These are phyloP conservation scores for Fagopyrum homotropicum DNA, from an alignment of 148 eudicot species.

Conservation along the genomic window DNA sequence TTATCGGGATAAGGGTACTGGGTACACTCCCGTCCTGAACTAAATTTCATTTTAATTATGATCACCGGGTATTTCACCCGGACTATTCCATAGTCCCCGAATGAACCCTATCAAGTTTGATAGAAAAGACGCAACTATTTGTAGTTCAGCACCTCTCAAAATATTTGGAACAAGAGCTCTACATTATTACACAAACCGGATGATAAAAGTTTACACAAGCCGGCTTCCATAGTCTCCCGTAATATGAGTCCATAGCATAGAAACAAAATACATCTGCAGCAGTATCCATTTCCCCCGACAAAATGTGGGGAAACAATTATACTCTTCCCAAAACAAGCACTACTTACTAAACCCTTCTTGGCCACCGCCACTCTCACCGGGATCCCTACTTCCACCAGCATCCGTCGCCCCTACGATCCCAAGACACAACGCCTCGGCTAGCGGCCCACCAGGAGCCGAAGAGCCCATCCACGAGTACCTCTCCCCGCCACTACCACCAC, in stretches of 20 bases:
- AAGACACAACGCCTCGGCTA: conserved; percentile 77
- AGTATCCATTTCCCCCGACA: not conserved
- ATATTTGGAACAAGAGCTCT: not conserved
- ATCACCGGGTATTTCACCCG: too few relatives aligned
- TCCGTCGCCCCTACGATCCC: conserved; percentile 25
- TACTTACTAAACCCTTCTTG: conserved; percentile 5
- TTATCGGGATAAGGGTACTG: too few relatives aligned
- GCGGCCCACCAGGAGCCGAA: conserved; percentile 68
- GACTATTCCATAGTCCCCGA: too few relatives aligned
- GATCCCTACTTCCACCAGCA: not conserved
- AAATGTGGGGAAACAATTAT: not conserved
- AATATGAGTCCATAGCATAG: not conserved
- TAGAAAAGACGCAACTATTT: not conserved
- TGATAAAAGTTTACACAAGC: not conserved
- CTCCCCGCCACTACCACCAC: conserved; percentile 13
- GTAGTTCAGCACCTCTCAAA: not conserved
- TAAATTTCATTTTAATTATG: too few relatives aligned
- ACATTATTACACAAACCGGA: not conserved
- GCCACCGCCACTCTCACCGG: conserved; percentile 1
- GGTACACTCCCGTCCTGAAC: too few relatives aligned
- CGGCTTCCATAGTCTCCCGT: not conserved
- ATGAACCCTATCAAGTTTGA: not conserved
- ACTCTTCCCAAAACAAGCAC: conserved; percentile 2
- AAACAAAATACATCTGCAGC: not conserved
- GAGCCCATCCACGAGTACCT: conserved; percentile 31